Percentiles rank a stretch among this genome's conserved stretches.
Conservation (phyloP, 108 stramenopile species). For the Cylindrotheca closterium region DNA sequence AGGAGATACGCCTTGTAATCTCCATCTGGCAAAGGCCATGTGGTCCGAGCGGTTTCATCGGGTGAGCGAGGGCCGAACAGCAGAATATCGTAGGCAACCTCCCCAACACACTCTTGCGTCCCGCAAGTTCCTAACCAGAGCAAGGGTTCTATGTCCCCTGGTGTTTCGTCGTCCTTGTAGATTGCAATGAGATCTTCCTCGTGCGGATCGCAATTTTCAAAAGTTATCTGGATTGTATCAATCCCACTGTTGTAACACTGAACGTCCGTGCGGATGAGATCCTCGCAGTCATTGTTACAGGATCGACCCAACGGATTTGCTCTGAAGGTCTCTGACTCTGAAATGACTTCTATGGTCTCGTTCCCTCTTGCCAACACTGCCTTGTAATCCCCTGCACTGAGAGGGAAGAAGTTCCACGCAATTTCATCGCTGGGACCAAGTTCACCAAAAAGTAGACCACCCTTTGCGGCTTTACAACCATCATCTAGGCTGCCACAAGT, state of each 20-base stretch:
- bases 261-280: neutral
- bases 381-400: constrained; percentile 4
- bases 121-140: constrained; percentile 6
- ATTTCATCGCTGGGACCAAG: neutral
- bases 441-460: constrained; percentile 8
- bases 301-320: constrained; percentile 5
- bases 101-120: constrained; percentile 3
- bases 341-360: neutral
- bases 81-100: neutral
- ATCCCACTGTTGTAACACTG: neutral
- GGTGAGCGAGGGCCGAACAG: neutral
- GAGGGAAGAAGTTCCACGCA: constrained; percentile 5
- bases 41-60: neutral
- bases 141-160: constrained; percentile 2
- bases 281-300: neutral
- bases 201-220: constrained; percentile 6
- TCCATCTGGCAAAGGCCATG: constrained; percentile 9
- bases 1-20: constrained; percentile 3
- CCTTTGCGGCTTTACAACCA: neutral
- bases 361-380: neutral
- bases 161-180: neutral
- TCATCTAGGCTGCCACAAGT: constrained; percentile 8
- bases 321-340: neutral
- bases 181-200: constrained; percentile 14
- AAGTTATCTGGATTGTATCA: constrained; percentile 9